Evolutionary conservation across 495 filamentous ascomycete species (phyloP), one percentile per base, ranked within the genome.

Genomic region (Tuber microsphaerosporum): DNA sequence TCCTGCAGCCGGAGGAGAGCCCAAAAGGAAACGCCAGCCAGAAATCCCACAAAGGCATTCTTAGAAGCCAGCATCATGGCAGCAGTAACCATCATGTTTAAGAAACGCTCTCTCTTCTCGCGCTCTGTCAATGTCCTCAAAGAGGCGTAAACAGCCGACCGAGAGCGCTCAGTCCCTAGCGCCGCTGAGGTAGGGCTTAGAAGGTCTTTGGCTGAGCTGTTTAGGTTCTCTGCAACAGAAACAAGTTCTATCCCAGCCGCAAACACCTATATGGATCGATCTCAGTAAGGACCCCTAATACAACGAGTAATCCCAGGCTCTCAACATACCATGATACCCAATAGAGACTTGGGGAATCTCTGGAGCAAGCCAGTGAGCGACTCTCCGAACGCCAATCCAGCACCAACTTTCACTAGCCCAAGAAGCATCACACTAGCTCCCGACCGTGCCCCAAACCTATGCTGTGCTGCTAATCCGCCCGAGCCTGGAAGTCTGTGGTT

Each of bases 1-100:
- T 82, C 80, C 78, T 86, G 84, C 19, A 83, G 65, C 77, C 82
- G 85, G 26, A 85, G 81, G 43, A 85, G 83, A 72, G 82, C 69
- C 80, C 83, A 79, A 51, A 87, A 87, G 7, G 84, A 81, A 85
- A 87, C 90, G 83, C 94, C 94, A 0, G 91, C 93, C 34, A 91
- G 74, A 81, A 98, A 97, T 0, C 94, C 94, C 26, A 96, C 87
- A 22, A 90, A 93, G 83, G 94, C 93, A 82, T 97, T 97, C 84
- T 88, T 90, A 76, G 96, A 97, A n/a, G 92, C 93, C 31, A 98
- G 83, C 75, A 93, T 86, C 26, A 90, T 86, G 1, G 91, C 93
- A 41, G 92, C 89, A 61, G 94, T 97, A 73, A 93, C 89, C 79
- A 95, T 87, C 93, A 97, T 96, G 0, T 96, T 89, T 44, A 88